Conservation (phyloP, 2,329 filamentous ascomycete species). For the Alternaria sp. region DNA sequence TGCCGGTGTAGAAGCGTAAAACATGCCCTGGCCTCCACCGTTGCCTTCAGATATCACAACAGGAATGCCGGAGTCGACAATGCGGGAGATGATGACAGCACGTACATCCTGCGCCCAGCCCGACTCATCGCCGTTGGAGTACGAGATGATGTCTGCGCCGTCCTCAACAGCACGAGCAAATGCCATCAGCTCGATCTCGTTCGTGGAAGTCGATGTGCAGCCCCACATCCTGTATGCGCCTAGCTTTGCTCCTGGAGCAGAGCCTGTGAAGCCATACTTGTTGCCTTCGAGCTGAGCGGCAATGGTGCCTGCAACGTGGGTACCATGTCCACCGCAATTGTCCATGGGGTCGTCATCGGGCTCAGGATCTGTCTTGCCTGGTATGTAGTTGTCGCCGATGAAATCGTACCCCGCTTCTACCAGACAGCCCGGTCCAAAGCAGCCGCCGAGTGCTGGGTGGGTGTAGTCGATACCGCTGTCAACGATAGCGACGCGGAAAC, state of each 20-base stretch:
- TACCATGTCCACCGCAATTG: conserved; percentile 64
- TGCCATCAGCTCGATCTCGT: conserved; percentile 19
- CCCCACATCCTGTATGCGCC: conserved; percentile 22
- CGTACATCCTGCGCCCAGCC: conserved; percentile 48
- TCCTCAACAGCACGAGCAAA: conserved; percentile 61
- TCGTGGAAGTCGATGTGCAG: conserved; percentile 11
- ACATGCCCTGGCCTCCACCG: conserved; percentile 56
- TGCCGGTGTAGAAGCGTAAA: conserved; percentile 53
- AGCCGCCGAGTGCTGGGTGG: conserved; percentile 68
- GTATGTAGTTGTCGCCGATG: conserved; percentile 58
- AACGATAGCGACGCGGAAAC: conserved; percentile 53
- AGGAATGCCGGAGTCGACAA: conserved; percentile 57
- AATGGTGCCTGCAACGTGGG: conserved; percentile 62
- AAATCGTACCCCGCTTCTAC: conserved; percentile 65
- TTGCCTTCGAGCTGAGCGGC: conserved; percentile 60
- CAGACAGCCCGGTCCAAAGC: conserved; percentile 66
- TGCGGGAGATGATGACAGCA: conserved; percentile 50
- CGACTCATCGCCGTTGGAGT: conserved; percentile 17
- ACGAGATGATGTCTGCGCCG: conserved; percentile 45
- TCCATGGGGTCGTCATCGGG: conserved; percentile 60
- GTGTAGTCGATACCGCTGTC: conserved; percentile 61
- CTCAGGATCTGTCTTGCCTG: conserved; percentile 45
- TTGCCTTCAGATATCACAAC: conserved; percentile 62
- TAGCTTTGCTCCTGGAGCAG: conserved; percentile 27
- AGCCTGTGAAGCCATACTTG: conserved; percentile 21